Evolutionary conservation across 73 alveolate genomes (phyloP).

Genomic region (Paramecium caudatum): DNA sequence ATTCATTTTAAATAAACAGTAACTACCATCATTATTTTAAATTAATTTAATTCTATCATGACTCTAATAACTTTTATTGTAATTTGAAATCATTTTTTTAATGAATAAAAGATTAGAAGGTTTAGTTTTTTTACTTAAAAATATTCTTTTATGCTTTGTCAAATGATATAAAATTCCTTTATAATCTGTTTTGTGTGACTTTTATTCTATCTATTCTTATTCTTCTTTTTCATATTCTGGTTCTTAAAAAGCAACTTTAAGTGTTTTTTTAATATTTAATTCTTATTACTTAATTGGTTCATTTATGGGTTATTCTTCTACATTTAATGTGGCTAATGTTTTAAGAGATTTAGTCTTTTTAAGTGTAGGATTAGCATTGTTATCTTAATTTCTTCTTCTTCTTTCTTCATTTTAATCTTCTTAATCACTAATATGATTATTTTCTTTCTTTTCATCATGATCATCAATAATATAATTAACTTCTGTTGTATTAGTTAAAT

Average conservation of each 20-base stretch:
- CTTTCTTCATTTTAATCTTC: conserved; percentile 53
- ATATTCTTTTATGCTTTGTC: conserved; percentile 44
- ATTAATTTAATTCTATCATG: conserved; percentile 49
- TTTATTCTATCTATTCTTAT: conserved; percentile 19
- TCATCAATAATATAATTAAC: conserved; percentile 24
- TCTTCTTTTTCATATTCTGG: conserved; percentile 24
- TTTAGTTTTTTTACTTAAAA: conserved; percentile 49
- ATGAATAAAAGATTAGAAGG: conserved; percentile 13
- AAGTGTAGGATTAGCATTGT: not conserved
- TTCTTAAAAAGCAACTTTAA: conserved; percentile 37
- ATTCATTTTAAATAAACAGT: conserved; percentile 35
- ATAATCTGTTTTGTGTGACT: conserved; percentile 62
- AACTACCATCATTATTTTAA: conserved; percentile 51
- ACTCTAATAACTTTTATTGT: conserved; percentile 30
- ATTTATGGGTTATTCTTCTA: not conserved
- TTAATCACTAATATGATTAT: conserved; percentile 13
- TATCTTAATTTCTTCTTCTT: conserved; percentile 66
- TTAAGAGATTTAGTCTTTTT: conserved; percentile 50
- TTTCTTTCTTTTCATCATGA: conserved; percentile 19
- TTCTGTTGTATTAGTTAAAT: conserved; percentile 2
- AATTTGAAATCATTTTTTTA: conserved; percentile 48
- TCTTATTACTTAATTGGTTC: conserved; percentile 11
- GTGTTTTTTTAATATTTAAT: not conserved
- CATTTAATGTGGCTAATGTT: conserved; percentile 4
- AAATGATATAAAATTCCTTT: conserved; percentile 54